Percentiles rank a stretch among this genome's conserved stretches.
Conservation (phyloP, 106 monocot genomes). For the Vanilla planifolia region DNA sequence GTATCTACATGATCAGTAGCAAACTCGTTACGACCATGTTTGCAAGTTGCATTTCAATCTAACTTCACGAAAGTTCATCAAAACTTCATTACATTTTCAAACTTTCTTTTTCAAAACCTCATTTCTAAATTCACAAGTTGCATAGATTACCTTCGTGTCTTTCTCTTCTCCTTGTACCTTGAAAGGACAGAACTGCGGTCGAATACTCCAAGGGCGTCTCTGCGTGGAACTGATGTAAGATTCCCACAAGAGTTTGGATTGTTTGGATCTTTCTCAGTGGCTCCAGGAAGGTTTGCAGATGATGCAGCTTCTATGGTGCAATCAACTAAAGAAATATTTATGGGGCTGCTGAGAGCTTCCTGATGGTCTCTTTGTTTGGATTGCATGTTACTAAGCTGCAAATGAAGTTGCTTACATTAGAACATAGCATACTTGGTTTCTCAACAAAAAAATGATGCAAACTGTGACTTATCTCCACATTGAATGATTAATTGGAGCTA, state of each 20-base stretch:
- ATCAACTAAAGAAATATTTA: constrained; percentile 8
- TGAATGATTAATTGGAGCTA: too few species aligned
- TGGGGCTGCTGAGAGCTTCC: constrained; percentile 4
- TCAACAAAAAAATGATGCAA: too few species aligned
- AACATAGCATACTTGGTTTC: too few species aligned
- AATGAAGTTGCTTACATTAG: too few species aligned
- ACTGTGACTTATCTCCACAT: too few species aligned
- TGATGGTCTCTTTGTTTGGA: constrained; percentile 14
- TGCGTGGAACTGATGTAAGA: not conserved
- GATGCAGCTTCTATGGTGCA: not conserved
- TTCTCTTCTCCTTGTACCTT: constrained; percentile 38
- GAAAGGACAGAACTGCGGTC: constrained; percentile 23
- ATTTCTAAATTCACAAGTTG: not conserved
- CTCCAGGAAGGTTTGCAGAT: not conserved
- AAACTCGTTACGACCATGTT: too few species aligned
- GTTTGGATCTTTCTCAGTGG: too few species aligned
- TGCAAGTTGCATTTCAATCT: too few species aligned
- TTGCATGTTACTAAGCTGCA: constrained; percentile 19
- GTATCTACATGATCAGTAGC: constrained; percentile 37
- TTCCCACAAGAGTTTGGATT: too few species aligned
- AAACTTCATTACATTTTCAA: too few species aligned
- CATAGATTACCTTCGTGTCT: constrained; percentile 13
- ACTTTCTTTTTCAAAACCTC: too few species aligned
- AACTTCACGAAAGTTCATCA: too few species aligned
- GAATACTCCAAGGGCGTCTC: constrained; percentile 9